A percentile compares a stretch with the other conserved stretches of the same genome.
phyloP scores from a whole-genome alignment of 257 asterid species.

The Eucommia ulmoides region DNA sequence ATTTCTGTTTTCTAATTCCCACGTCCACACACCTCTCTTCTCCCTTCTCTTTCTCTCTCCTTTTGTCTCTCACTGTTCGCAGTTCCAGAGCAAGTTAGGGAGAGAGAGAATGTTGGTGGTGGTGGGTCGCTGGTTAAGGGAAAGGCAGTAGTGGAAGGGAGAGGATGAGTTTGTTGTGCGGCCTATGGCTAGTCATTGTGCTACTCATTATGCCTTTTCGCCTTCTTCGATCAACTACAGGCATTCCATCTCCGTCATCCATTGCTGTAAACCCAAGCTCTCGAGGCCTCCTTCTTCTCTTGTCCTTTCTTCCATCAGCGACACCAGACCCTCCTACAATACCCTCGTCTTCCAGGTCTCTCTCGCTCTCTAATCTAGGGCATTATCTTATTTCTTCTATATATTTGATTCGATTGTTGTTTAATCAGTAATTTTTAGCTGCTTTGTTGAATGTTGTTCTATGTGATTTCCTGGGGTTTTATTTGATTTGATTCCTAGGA shows the following conservation, averaged over 20 bases:
- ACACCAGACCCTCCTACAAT: background rate
- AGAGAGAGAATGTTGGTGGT: background rate
- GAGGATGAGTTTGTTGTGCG: background rate
- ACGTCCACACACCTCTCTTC: background rate
- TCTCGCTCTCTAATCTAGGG: background rate
- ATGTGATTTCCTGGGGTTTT: too few relatives aligned
- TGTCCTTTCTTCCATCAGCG: background rate
- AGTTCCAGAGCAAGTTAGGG: background rate
- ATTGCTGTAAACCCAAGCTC: background rate
- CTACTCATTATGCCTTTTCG: background rate
- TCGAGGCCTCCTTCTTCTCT: background rate
- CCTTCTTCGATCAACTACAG: background rate
- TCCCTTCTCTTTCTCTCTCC: background rate
- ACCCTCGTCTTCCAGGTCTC: background rate
- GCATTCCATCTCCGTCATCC: background rate
- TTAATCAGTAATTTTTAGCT: too few relatives aligned
- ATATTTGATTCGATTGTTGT: background rate
- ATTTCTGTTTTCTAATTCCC: background rate
- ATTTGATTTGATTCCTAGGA: background rate
- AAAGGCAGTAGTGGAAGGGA: background rate
- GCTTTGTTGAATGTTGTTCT: background rate
- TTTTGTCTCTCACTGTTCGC: too few relatives aligned
- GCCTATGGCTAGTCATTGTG: background rate
- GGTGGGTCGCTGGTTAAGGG: background rate
- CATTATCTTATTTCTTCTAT: background rate